Evolutionary conservation across 345 rosid species (phyloP), one percentile per base, ranked within the genome.

Genomic region (Euphorbia tirucalli): DNA sequence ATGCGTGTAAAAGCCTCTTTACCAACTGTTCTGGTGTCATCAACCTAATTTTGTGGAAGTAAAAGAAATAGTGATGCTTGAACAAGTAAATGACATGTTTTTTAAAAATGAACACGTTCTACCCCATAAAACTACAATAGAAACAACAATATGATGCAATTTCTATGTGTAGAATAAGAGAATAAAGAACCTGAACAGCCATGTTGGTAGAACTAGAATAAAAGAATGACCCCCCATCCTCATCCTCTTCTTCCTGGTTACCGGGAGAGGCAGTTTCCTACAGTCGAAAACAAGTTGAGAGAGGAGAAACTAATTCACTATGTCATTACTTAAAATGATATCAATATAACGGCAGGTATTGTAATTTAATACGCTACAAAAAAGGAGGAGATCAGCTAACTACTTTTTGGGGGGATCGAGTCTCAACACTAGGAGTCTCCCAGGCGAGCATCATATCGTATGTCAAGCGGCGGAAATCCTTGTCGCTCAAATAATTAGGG

Each of bases 391-490:
- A 28, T 5, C 7, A 27, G 39, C 7, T 59, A 11, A 59, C 37
- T 75, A 90, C 98, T 66, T 81, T 85, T 52, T 61, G 74, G 30
- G 72, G 77, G 3, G 65, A 59, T 81, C 84, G 87, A 65, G 69
- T 73, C 41, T 85, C 83, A 31, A 80, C 80, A 64, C 90, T 77
- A 2, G 98, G 96, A 10, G 82, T 60, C 79, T 90, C 98, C 98
- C 98, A 94, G 27, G 98, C 98, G 79, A 92, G 98, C 97, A 94
- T 94, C 97, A 92, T 90, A 64, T 92, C 97, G 71, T 80, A 94
- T n/a, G 87, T 87, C 32, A 94, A 83, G 70, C 82, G 93, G 59
- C 91, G 88, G 56, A 94, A 90, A 19, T 87, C 93, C 27, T 82
- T 81, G 68, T 94, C 91, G 79, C 86, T 83, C 75, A 92, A 72